Evolutionary conservation across 2,329 filamentous ascomycete genomes (phyloP), one percentile per base, ranked within the genome.

Genomic region (Ascochyta clinopodiicola): DNA sequence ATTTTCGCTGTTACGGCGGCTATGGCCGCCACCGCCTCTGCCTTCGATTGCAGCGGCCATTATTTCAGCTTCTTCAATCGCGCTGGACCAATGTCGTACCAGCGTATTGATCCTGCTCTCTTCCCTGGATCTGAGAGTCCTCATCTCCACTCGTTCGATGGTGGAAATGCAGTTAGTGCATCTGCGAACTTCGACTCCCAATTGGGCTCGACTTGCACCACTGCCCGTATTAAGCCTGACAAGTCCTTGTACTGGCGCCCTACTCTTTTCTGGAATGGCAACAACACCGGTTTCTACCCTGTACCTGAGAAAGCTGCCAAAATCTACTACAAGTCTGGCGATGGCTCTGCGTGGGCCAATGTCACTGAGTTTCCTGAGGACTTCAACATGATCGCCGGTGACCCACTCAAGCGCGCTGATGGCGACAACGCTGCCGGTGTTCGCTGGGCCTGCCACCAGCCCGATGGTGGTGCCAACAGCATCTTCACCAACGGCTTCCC

Each of bases 1-100:
- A 29, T 70, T 24, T 35, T 68, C 38, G 60, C 67, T 19, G 54
- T 73, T 34, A 66, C 70, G 42, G 73, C 69, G 49, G 64, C 59
- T 34, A 54, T 75, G 46, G 67, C 68, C 45, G 67, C 68, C 51
- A 71, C 70, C 12, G 69, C 63, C 34, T 62, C 67, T 21, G 73
- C 69, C 6, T 72, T 73, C 54, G 66, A 72, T 49, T 75, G 73
- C 64, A 56, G 57, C 49, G 74, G 74, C n/a, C 64, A 72, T 40
- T 76, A 76, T 57, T 76, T 76, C 64, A 69, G 66, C 59, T 73
- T 75, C 56, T 75, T 71, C 64, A 75, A 76, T 57, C 73, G 73
- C 45, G 58, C 44, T 37, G 71, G 71, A 27, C 64, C 72, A 21
- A 59, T 76, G 67, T 71, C 66, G 62, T 72, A 73, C 46, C 70